Percentiles rank a stretch among this genome's conserved stretches.
These are phyloP conservation scores for Pichia heedii DNA, from an alignment of 805 yeast species.

Conservation along the genomic window DNA sequence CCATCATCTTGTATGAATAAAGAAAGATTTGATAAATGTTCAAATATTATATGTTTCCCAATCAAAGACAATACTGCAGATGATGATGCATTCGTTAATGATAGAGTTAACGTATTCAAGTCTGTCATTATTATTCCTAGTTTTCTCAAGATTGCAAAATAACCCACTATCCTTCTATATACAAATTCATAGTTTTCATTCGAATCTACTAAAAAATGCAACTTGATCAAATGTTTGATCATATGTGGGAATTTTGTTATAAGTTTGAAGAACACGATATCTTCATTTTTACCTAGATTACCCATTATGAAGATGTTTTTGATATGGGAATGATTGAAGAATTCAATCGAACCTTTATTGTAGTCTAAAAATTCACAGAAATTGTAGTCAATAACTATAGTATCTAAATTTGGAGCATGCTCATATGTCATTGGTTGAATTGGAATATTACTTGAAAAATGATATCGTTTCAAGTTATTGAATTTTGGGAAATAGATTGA, in stretches of 20 bases:
- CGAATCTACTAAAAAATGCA: conserved; percentile 19
- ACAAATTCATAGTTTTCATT: conserved; percentile 21
- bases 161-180: conserved; percentile 27
- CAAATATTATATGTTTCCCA: conserved; percentile 24
- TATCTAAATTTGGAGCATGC: conserved; percentile 20
- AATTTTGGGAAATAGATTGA: conserved; percentile 6
- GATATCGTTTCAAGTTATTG: conserved; percentile 14
- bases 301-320: conserved; percentile 19
- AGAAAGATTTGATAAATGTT: conserved; percentile 20
- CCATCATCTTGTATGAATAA: conserved; percentile 27
- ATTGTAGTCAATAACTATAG: conserved; percentile 21
- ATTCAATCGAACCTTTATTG: conserved; percentile 18
- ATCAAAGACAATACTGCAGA: conserved; percentile 22
- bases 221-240: conserved; percentile 17
- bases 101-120: conserved; percentile 19
- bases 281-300: conserved; percentile 26
- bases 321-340: conserved; percentile 17
- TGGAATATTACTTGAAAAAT: conserved; percentile 16
- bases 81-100: conserved; percentile 27
- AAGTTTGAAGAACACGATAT: conserved; percentile 24
- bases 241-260: conserved; percentile 22
- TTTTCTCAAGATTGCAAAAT: conserved; percentile 26
- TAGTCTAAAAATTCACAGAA: conserved; percentile 22
- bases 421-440: conserved; percentile 19
- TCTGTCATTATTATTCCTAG: conserved; percentile 22